These are phyloP conservation scores for Microascus cirrosus DNA, from an alignment of 2,329 filamentous ascomycete genomes.

Conservation along the genomic window DNA sequence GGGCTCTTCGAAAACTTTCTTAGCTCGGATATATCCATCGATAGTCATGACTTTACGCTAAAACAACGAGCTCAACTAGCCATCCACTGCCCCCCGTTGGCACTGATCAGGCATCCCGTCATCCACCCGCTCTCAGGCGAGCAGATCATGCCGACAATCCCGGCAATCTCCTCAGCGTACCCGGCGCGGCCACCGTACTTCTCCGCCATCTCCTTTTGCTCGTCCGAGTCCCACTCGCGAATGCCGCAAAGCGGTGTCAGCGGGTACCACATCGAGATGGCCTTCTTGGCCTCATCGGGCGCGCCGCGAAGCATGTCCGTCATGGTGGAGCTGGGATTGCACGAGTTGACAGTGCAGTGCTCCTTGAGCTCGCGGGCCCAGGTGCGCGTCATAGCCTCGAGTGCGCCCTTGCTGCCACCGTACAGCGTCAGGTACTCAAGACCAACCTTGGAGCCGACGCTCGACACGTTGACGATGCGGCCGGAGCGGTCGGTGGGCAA, in stretches of 20 bases:
- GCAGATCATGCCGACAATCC: constrained; percentile 61
- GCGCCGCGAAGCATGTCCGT: constrained; percentile 33
- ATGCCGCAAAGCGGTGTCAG: constrained; percentile 35
- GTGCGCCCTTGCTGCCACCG: constrained; percentile 49
- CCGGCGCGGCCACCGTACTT: constrained; percentile 39
- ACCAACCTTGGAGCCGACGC: constrained; percentile 39
- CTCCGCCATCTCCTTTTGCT: constrained; percentile 28
- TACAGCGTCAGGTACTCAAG: constrained; percentile 45
- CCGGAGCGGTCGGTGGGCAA: constrained; percentile 45
- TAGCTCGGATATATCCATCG: neutral
- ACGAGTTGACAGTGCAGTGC: constrained; percentile 48
- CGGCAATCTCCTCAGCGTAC: constrained; percentile 57
- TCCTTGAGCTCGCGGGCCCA: constrained; percentile 48
- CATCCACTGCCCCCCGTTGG: constrained; percentile 40
- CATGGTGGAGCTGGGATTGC: constrained; percentile 32
- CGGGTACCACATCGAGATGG: constrained; percentile 22
- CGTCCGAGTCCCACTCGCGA: constrained; percentile 16
- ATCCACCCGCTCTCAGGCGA: constrained; percentile 55
- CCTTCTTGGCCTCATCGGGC: constrained; percentile 36
- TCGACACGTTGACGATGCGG: constrained; percentile 45
- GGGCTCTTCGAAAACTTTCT: neutral
- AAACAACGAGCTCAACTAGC: neutral
- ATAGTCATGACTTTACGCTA: neutral
- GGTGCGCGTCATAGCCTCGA: constrained; percentile 51
- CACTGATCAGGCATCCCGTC: constrained; percentile 61